These are phyloP conservation scores for Trichophyton simii DNA, from an alignment of 2,329 filamentous ascomycete species.

Conservation along the genomic window DNA sequence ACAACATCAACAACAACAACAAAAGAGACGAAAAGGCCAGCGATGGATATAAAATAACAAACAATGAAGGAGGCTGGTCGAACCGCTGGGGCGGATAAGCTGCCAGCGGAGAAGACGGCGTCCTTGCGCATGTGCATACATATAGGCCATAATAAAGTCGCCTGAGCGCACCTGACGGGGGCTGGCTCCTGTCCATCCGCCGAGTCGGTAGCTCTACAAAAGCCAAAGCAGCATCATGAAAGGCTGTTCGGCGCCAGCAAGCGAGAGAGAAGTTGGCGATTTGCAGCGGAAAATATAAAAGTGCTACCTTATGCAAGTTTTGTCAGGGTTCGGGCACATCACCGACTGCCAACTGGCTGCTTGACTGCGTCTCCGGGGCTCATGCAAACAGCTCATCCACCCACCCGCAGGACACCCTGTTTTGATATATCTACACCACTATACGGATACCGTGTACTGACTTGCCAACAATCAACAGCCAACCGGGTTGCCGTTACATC, in stretches of 20 bases:
- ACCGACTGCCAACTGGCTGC: background rate
- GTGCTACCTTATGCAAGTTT: background rate
- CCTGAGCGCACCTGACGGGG: background rate
- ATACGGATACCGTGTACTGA: background rate
- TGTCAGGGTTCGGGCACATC: background rate
- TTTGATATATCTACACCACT: background rate
- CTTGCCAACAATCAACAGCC: background rate
- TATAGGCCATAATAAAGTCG: background rate
- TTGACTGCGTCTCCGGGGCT: background rate
- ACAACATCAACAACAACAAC: no score
- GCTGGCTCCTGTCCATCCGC: background rate
- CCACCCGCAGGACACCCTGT: background rate
- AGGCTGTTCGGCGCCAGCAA: background rate
- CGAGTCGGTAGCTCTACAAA: background rate
- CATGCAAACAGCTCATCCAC: background rate
- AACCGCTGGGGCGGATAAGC: background rate
- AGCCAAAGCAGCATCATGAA: background rate
- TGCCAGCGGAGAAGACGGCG: background rate
- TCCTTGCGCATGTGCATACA: background rate
- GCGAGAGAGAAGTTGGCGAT: background rate
- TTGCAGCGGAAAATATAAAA: background rate
- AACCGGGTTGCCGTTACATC: background rate
- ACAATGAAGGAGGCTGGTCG: background rate
- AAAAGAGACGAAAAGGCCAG: no score
- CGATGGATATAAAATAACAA: no score